Evolutionary conservation across 345 rosid species (phyloP).

Genomic region (Cardamine occulta): DNA sequence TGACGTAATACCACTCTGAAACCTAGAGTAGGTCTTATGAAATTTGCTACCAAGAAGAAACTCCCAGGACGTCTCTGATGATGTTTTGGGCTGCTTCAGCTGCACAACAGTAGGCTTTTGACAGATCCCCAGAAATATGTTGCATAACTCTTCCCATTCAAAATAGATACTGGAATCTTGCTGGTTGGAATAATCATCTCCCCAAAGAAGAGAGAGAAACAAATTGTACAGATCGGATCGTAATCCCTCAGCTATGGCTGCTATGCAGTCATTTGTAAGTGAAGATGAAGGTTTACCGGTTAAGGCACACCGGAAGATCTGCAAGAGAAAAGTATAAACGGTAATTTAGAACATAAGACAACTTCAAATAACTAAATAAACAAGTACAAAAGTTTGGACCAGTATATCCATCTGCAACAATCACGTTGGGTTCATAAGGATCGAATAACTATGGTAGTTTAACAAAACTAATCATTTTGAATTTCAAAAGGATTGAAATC

Average conservation of each 20-base stretch:
- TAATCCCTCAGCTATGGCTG: constrained; percentile 90
- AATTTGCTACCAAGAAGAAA: constrained; percentile 82
- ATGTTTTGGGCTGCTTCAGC: constrained; percentile 44
- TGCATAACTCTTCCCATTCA: constrained; percentile 79
- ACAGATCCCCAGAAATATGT: constrained; percentile 65
- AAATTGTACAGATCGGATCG: constrained; percentile 61
- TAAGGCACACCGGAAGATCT: constrained; percentile 87
- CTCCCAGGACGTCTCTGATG: constrained; percentile 72
- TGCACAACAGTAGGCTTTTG: constrained; percentile 49
- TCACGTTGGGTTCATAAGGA: constrained; percentile 22
- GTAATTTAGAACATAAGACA: constrained; percentile 18
- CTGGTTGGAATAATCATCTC: constrained; percentile 56
- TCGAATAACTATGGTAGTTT: constrained; percentile 20
- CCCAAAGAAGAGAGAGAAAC: constrained; percentile 91
- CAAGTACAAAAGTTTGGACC: constrained; percentile 19
- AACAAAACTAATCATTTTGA: constrained; percentile 25
- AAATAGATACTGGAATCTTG: constrained; percentile 55
- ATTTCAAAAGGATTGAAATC: constrained; percentile 15
- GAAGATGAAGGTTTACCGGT: constrained; percentile 75
- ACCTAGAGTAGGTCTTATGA: constrained; percentile 69
- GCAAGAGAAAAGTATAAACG: constrained; percentile 34
- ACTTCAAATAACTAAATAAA: constrained; percentile 28
- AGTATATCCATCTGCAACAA: constrained; percentile 25
- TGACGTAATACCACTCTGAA: constrained; percentile 49
- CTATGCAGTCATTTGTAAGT: constrained; percentile 82